These are phyloP conservation scores for Geranomyces variabilis DNA, from an alignment of 192 early-diverging fungal species.

Conservation along the genomic window DNA sequence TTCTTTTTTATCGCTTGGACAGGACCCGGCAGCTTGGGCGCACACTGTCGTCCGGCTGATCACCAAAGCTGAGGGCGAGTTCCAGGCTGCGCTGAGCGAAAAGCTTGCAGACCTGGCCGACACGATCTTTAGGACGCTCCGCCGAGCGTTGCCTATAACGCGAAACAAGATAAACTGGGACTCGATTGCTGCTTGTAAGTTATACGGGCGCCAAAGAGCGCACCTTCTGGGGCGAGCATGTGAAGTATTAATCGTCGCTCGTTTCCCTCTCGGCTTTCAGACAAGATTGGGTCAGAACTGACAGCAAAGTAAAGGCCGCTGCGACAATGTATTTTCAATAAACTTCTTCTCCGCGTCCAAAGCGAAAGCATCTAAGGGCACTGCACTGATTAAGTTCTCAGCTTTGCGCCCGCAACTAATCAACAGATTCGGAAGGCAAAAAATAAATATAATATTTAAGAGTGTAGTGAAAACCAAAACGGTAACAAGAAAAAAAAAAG, in stretches of 20 bases:
- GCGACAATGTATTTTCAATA: neutral
- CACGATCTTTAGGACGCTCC: slow-evolving; percentile 86
- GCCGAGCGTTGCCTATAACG: slow-evolving; percentile 89
- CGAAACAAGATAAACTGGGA: slow-evolving; percentile 94
- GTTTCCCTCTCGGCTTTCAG: slow-evolving; percentile 26
- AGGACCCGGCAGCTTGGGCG: slow-evolving; percentile 54
- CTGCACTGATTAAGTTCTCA: no score
- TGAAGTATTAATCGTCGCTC: no score
- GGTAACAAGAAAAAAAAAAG: no score
- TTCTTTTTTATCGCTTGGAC: neutral
- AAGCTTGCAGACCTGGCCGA: slow-evolving; percentile 80
- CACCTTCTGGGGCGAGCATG: no score
- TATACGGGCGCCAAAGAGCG: neutral
- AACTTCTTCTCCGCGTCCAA: no score
- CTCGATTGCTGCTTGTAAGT: slow-evolving; percentile 71
- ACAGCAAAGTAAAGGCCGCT: slow-evolving; percentile 35
- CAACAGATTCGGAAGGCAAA: no score
- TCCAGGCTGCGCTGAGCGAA: slow-evolving; percentile 84
- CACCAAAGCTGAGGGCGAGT: slow-evolving; percentile 72
- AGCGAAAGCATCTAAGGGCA: no score
- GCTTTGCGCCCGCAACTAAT: no score
- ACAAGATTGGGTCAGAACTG: slow-evolving; percentile 56
- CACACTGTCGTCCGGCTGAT: slow-evolving; percentile 68
- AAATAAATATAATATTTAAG: no score
- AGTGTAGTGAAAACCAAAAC: no score